phyloP scores from a whole-genome alignment of 352 stramenopile genomes.

The Phytophthora rubi region DNA sequence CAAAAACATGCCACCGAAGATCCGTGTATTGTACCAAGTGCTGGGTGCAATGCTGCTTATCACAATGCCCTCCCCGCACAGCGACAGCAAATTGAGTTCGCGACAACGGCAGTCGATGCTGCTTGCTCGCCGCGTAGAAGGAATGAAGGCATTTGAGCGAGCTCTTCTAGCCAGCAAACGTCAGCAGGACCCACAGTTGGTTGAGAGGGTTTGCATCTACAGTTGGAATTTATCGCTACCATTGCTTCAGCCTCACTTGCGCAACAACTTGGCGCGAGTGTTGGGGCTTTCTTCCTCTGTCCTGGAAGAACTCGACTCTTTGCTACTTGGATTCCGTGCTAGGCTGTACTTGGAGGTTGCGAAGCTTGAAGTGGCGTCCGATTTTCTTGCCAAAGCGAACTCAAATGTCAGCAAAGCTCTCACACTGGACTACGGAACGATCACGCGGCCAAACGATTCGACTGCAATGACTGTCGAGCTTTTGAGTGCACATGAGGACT shows the following conservation, averaged over 20 bases:
- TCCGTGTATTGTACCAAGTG: slow-evolving; percentile 65
- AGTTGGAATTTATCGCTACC: slow-evolving; percentile 86
- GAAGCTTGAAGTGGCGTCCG: slow-evolving; percentile 84
- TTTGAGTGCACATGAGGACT: slow-evolving; percentile 29
- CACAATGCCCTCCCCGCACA: slow-evolving; percentile 13
- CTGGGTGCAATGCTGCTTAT: slow-evolving; percentile 56
- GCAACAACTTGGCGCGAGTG: slow-evolving; percentile 71
- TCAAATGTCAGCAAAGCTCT: slow-evolving; percentile 66
- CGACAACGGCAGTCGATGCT: slow-evolving; percentile 43
- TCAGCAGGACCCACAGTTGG: slow-evolving; percentile 72
- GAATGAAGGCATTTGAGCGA: slow-evolving; percentile 78
- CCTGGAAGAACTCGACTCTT: slow-evolving; percentile 83
- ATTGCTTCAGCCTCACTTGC: slow-evolving; percentile 76
- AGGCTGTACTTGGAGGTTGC: slow-evolving; percentile 85
- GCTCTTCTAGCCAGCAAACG: slow-evolving; percentile 81
- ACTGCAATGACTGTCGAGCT: slow-evolving; percentile 30
- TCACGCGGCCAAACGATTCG: slow-evolving; percentile 19
- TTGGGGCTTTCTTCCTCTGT: slow-evolving; percentile 64
- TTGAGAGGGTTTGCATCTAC: slow-evolving; percentile 83
- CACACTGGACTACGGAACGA: slow-evolving; percentile 62
- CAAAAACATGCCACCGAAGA: slow-evolving; percentile 53
- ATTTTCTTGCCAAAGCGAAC: slow-evolving; percentile 88
- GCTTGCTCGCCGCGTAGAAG: slow-evolving; percentile 68
- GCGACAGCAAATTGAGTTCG: slow-evolving; percentile 28
- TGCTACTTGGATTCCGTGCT: slow-evolving; percentile 79